Conservation (phyloP, 495 filamentous ascomycete species). For the Aspergillus avenaceus region DNA sequence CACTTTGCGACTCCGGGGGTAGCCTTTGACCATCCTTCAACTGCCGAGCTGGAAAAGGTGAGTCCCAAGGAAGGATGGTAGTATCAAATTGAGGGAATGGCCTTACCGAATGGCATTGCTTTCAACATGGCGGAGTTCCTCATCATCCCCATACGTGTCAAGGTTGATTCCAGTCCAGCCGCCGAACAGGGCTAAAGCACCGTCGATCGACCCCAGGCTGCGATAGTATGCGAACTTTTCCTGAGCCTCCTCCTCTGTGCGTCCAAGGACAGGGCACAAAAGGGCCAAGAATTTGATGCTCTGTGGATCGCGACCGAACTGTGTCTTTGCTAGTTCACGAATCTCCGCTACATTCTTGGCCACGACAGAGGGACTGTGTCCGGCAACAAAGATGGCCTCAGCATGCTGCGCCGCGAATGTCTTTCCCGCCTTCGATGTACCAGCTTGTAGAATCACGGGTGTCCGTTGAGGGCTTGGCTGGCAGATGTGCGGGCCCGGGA, state of each 20-base stretch:
- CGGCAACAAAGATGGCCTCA: constrained; percentile 50
- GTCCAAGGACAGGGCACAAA: constrained; percentile 47
- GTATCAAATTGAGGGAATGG: neutral
- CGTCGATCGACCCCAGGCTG: constrained; percentile 48
- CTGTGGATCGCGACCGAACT: constrained; percentile 44
- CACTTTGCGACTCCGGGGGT: constrained; percentile 49
- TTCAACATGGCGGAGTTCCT: constrained; percentile 54
- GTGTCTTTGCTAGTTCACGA: constrained; percentile 37
- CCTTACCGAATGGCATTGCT: constrained; percentile 58
- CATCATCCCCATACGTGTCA: constrained; percentile 48
- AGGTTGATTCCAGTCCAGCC: constrained; percentile 58
- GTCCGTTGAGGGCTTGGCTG: constrained; percentile 64
- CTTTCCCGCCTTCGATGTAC: constrained; percentile 59
- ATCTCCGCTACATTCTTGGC: constrained; percentile 49
- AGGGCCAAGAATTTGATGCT: constrained; percentile 53
- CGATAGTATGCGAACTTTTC: constrained; percentile 49
- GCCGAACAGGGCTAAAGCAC: constrained; percentile 53
- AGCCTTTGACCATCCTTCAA: constrained; percentile 46
- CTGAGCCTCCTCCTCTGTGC: constrained; percentile 50
- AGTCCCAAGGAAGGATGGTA: neutral
- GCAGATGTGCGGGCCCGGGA: constrained; percentile 61
- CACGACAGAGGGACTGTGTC: constrained; percentile 43
- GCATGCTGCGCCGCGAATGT: constrained; percentile 59
- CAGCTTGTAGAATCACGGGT: constrained; percentile 62
- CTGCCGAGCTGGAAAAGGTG: constrained; percentile 31